A percentile compares a stretch with the other conserved stretches of the same genome.
Conservation (phyloP, 1,284 basidiomycete genomes). For the Malassezia japonica region DNA sequence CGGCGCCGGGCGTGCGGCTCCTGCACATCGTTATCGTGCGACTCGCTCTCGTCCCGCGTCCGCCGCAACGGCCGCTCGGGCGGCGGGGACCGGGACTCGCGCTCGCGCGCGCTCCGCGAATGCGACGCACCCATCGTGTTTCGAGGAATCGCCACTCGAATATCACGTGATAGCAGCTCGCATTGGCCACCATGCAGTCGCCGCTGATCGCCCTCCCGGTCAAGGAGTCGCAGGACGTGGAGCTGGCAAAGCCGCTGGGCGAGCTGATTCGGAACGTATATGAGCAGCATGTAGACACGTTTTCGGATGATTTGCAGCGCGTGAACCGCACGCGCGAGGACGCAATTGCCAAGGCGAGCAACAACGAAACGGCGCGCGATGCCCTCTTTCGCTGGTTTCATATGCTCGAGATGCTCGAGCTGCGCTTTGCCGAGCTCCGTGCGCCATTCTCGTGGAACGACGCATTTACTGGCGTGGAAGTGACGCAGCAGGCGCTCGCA, state of each 20-base stretch:
- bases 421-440: conserved; percentile 89
- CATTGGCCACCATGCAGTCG: conserved; percentile 38
- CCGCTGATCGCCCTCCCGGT: conserved; percentile 53
- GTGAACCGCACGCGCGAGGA: conserved; percentile 87
- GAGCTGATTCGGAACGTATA: conserved; percentile 81
- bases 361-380: conserved; percentile 58
- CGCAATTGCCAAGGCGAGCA: conserved; percentile 88
- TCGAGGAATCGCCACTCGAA: not conserved
- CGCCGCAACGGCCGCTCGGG: not conserved
- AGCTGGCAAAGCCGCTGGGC: conserved; percentile 80
- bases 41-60: conserved; percentile 4
- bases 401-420: conserved; percentile 90
- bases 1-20: not conserved
- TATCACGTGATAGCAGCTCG: conserved; percentile 1
- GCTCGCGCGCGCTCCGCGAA: conserved; percentile 9
- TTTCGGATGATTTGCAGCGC: conserved; percentile 68
- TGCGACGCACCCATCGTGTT: conserved; percentile 14
- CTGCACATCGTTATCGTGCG: not conserved
- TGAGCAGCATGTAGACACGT: conserved; percentile 81
- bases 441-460: conserved; percentile 92
- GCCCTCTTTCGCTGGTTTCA: conserved; percentile 98
- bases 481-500: conserved; percentile 88
- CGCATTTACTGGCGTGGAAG: conserved; percentile 81
- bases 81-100: not conserved
- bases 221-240: conserved; percentile 58